Evolutionary conservation across 768 basidiomycete species (phyloP), one percentile per base, ranked within the genome.

Genomic region (Pleurotus platypus): DNA sequence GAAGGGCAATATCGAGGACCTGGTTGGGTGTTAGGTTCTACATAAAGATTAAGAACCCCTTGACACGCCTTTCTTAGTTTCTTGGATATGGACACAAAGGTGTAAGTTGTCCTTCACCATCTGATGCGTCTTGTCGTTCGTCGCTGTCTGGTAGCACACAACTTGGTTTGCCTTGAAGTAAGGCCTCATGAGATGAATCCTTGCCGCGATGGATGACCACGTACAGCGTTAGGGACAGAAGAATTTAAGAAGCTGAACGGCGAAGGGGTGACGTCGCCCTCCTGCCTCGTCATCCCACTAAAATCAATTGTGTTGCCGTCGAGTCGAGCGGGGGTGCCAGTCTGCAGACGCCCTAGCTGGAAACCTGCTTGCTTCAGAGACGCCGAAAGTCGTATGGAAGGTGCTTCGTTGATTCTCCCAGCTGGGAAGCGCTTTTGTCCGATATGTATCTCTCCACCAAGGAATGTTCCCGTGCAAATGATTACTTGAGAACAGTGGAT

Each of bases 1-100:
- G 91, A 93, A 5, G 94, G 94, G 61, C 94, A 96, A 68, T 96
- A 96, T 16, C 94, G 82, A 4, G 94, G 94, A 1, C 93, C 92
- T 92, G 57, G 50, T n/a, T 6, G 5, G 38, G 20, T 9, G 11
- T 15, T 50, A 30, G 6, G 22, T 27, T n/a, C 24, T 11, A 22
- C 37, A 15, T 12, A 54, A 55, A 7, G 38, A 57, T 47, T 26
- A 35, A 35, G n/a, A 40, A 40, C 8, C 16, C 56, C 54, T 37
- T 46, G n/a, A 37, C 47, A 2, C 6, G 85, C 92, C 93, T 73
- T 90, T 93, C 70, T 86, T 89, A 0, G 92, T 89, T 68, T 95
- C 93, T 64, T 91, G 89, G 6, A 96, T 89, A 67, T 95, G 94
- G 5, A 92, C 77, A 38, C 90, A 90, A 0, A 82, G 73, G 62